Percentiles rank a stretch among this genome's conserved stretches.
Conservation (phyloP, 345 rosid species). For the Conringia planisiliqua region DNA sequence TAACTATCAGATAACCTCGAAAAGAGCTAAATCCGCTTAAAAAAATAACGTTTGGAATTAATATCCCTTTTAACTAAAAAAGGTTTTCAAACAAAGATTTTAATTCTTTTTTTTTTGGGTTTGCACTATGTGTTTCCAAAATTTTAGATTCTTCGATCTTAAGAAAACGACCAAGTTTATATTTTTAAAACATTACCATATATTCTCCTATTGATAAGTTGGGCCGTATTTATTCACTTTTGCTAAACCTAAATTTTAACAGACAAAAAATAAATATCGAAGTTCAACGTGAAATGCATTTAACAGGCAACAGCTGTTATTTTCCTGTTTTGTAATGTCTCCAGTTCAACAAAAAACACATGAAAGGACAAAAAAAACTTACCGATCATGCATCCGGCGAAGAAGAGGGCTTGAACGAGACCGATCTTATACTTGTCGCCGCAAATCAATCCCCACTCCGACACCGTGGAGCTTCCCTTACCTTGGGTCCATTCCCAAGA, state of each 20-base stretch:
- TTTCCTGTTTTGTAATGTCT: not conserved
- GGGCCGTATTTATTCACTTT: not conserved
- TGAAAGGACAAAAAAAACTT: not conserved
- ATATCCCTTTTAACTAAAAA: too few relatives aligned
- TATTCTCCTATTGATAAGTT: not conserved
- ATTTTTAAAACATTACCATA: not conserved
- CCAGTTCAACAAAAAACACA: not conserved
- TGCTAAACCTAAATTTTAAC: not conserved
- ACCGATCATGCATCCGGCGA: constrained; percentile 95
- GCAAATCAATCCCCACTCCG: constrained; percentile 83
- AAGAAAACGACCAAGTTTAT: not conserved
- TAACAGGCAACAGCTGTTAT: constrained; percentile 1
- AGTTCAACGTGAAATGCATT: not conserved
- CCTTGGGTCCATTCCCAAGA: constrained; percentile 78
- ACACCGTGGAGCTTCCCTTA: constrained; percentile 68
- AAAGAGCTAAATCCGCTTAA: not conserved
- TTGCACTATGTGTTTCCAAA: not conserved
- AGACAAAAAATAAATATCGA: not conserved
- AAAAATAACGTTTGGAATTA: not conserved
- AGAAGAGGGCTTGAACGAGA: constrained; percentile 80
- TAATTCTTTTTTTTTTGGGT: not conserved
- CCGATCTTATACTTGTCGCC: constrained; percentile 79
- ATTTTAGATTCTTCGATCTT: not conserved
- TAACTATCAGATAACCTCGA: not conserved
- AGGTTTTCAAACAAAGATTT: too few relatives aligned